Percentiles rank a stretch among this genome's conserved stretches.
Evolutionary conservation across 371 early-diverging fungal genomes (phyloP).

Genomic region (Cokeromyces recurvatus): DNA sequence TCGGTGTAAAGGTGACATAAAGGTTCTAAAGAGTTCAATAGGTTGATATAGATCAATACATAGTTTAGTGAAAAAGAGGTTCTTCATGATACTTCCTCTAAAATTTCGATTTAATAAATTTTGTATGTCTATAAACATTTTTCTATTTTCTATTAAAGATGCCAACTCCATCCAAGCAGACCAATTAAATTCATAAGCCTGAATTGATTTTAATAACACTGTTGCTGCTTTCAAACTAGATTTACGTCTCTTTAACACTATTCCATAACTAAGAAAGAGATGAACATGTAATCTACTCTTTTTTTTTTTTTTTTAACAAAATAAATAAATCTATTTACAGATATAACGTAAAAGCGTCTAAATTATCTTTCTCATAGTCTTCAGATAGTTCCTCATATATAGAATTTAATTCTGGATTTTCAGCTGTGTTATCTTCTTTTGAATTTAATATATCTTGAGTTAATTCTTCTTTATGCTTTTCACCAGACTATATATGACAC

Average conservation of each 20-base stretch:
- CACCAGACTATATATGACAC: conserved; percentile 44
- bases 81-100: conserved; percentile 48
- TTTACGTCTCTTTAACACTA: conserved; percentile 45
- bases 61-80: conserved; percentile 56
- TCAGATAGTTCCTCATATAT: conserved; percentile 46
- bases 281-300: too few relatives aligned
- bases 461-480: conserved; percentile 57
- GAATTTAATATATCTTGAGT: conserved; percentile 53
- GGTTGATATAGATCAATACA: conserved; percentile 37
- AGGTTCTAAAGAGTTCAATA: conserved; percentile 9
- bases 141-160: conserved; percentile 36
- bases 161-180: conserved; percentile 86
- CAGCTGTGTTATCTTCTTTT: conserved; percentile 35
- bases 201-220: conserved; percentile 61
- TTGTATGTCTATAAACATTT: conserved; percentile 24
- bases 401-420: conserved; percentile 45
- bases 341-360: conserved; percentile 69
- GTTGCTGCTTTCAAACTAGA: conserved; percentile 48
- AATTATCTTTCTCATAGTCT: conserved; percentile 29
- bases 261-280: conserved; percentile 40
- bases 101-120: conserved; percentile 21
- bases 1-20: conserved; percentile 25
- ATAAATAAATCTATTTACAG: too few relatives aligned
- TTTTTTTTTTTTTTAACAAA: conserved; percentile 34
- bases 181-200: conserved; percentile 80